Percentiles rank a stretch among this genome's conserved stretches.
Conservation (phyloP, 768 basidiomycete genomes). For the Suillus luteus region DNA sequence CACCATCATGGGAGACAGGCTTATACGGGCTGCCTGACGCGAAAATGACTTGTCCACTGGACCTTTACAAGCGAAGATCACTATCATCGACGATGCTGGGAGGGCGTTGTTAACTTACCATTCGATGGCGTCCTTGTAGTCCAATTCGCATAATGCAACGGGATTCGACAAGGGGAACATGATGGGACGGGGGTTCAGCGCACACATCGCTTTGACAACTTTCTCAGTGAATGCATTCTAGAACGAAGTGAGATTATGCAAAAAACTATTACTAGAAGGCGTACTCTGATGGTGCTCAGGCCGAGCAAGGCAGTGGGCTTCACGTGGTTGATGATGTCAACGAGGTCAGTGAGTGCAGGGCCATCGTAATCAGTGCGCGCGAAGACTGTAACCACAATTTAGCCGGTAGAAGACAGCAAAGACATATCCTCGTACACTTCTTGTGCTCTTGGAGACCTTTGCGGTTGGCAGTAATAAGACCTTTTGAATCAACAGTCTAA, state of each 20-base stretch:
- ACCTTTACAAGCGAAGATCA: slow-evolving; percentile 39
- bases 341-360: slow-evolving; percentile 57
- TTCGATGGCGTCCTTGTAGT: slow-evolving; percentile 59
- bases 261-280: neutral
- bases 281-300: slow-evolving; percentile 56
- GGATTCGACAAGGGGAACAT: slow-evolving; percentile 85
- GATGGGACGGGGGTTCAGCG: slow-evolving; percentile 69
- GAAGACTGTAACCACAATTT: slow-evolving; percentile 48
- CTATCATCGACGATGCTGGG: neutral
- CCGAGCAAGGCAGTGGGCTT: slow-evolving; percentile 80
- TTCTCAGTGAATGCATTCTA: slow-evolving; percentile 63
- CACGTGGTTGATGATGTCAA: slow-evolving; percentile 69
- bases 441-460: slow-evolving; percentile 74
- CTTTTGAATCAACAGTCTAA: slow-evolving; percentile 76
- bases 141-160: slow-evolving; percentile 58
- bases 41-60: slow-evolving; percentile 66
- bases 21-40: slow-evolving; percentile 76
- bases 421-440: slow-evolving; percentile 46
- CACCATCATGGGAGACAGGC: slow-evolving; percentile 48
- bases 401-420: neutral
- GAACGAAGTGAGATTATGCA: slow-evolving; percentile 9
- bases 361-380: slow-evolving; percentile 71
- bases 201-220: slow-evolving; percentile 63
- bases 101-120: slow-evolving; percentile 39
- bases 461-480: slow-evolving; percentile 70